phyloP scores from a whole-genome alignment of 2,329 filamentous ascomycete genomes.

The Hymenoscyphus salicellus region DNA sequence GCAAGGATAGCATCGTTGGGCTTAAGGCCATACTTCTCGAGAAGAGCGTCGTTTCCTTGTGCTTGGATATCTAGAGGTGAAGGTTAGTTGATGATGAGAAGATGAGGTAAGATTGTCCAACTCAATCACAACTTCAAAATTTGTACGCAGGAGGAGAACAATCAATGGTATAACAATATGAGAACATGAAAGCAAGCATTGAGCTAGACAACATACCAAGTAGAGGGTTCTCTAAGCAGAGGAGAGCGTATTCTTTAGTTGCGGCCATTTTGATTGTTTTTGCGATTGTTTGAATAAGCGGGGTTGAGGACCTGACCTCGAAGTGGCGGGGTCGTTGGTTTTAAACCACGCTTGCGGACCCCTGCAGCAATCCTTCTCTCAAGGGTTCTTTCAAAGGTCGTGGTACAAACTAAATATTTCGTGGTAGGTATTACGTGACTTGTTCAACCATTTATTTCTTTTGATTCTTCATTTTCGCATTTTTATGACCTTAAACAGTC shows the following conservation, averaged over 20 bases:
- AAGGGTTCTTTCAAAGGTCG: not conserved
- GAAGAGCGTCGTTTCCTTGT: constrained; percentile 73
- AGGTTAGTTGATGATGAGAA: not conserved
- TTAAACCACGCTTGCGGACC: constrained; percentile 1
- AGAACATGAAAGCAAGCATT: not conserved
- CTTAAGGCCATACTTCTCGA: constrained; percentile 91
- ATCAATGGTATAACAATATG: not conserved
- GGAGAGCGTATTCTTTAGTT: constrained; percentile 77
- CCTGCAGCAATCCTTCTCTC: not conserved
- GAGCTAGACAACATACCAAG: constrained; percentile 61
- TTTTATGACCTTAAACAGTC: not conserved
- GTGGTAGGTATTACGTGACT: not conserved
- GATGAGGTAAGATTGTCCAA: not conserved
- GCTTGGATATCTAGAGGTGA: constrained; percentile 77
- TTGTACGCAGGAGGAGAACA: not conserved
- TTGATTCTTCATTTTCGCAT: not conserved
- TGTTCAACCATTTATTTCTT: not conserved
- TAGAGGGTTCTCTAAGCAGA: constrained; percentile 95
- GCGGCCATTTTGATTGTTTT: constrained; percentile 60
- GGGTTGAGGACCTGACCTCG: not conserved
- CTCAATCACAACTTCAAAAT: not conserved
- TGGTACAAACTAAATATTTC: not conserved
- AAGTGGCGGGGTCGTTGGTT: constrained; percentile 7
- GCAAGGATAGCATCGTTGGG: constrained; percentile 96
- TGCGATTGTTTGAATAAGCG: constrained; percentile 4